Conservation (phyloP, 805 yeast species). For the Middelhovenomyces tepae region DNA sequence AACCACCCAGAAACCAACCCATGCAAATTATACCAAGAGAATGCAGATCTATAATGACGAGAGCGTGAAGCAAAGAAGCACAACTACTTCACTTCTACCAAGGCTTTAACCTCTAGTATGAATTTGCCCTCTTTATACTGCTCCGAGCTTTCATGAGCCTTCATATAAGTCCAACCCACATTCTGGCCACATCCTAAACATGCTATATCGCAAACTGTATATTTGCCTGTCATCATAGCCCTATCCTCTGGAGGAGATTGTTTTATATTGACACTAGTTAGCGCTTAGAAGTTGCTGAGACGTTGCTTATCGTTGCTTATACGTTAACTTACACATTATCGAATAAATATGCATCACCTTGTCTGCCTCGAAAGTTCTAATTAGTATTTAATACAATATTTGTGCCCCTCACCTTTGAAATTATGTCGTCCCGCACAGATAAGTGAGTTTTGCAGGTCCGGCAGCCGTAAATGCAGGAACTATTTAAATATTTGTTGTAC, state of each 20-base stretch:
- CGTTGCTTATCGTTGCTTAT: slow-evolving; percentile 10
- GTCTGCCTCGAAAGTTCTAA: slow-evolving; percentile 42
- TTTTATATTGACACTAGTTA: slow-evolving; percentile 33
- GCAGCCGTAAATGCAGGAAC: slow-evolving; percentile 31
- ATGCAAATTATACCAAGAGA: too few species aligned
- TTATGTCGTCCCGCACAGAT: slow-evolving; percentile 28
- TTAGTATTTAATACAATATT: slow-evolving; percentile 7
- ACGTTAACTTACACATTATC: slow-evolving; percentile 31
- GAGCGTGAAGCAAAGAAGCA: too few species aligned
- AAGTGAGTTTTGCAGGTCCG: slow-evolving; percentile 34
- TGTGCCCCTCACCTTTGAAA: slow-evolving; percentile 29
- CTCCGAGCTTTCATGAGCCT: slow-evolving; percentile 38
- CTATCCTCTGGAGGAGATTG: slow-evolving; percentile 32
- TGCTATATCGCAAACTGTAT: slow-evolving; percentile 45
- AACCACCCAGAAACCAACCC: too few species aligned
- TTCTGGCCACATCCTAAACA: slow-evolving; percentile 47
- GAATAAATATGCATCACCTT: slow-evolving; percentile 52
- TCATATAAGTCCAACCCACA: slow-evolving; percentile 58
- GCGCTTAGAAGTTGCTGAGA: slow-evolving; percentile 10
- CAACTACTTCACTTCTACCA: slow-evolving; percentile 16
- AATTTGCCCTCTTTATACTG: slow-evolving; percentile 54
- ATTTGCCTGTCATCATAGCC: slow-evolving; percentile 53
- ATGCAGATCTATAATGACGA: too few species aligned
- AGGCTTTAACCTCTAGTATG: slow-evolving; percentile 39
- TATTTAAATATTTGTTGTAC: slow-evolving; percentile 34